Evolutionary conservation across 805 yeast species (phyloP), one percentile per base, ranked within the genome.

Genomic region (Saccharomyces cerevisiae): DNA sequence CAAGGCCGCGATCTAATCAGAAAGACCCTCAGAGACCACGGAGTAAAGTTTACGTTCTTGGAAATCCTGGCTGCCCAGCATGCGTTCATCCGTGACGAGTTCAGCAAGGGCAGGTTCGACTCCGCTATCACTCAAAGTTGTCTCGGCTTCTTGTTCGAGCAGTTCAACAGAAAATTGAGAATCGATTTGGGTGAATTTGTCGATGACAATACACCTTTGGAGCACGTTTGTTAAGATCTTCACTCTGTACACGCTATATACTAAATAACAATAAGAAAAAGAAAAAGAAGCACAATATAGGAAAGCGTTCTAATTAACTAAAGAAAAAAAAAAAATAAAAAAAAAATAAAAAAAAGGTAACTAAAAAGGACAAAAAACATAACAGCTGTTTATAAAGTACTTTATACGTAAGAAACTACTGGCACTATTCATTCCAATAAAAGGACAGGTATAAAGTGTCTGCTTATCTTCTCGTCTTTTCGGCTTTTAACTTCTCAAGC

Each of bases 21-120:
- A 66, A 66, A 75, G 55, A 76, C 77, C 13, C 68, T 87, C 63
- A 75, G 89, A 61, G 78, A 80, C 47, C 75, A 79, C 30, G 77
- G 76, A 22, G 86, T 84, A 51, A 81, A 77, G 55, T 79, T 85
- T 69, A 83, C 89, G 0, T 85, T 87, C 66, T 77, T 84, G 71
- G 95, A 87, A 69, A 74, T 86, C 52, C 79, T 83, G 61, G 90
- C 80, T 59, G 94, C 95, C 13, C 90, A 87, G 67, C 95, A 87
- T 61, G 94, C 95, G 0, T 87, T 86, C 62, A 84, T 87, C 52
- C 76, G 94, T 58, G 95, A 87, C 66, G 94, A 86, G 64, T 70
- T 75, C 56, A 83, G 89, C 59, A 87, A 85, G 71, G 95, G 88
- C n/a, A 75, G 94, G 62, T 87, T 80, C 64, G 94, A 87, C 67